These are phyloP conservation scores for Clathrus columnatus DNA, from an alignment of 768 basidiomycete species.

Conservation along the genomic window DNA sequence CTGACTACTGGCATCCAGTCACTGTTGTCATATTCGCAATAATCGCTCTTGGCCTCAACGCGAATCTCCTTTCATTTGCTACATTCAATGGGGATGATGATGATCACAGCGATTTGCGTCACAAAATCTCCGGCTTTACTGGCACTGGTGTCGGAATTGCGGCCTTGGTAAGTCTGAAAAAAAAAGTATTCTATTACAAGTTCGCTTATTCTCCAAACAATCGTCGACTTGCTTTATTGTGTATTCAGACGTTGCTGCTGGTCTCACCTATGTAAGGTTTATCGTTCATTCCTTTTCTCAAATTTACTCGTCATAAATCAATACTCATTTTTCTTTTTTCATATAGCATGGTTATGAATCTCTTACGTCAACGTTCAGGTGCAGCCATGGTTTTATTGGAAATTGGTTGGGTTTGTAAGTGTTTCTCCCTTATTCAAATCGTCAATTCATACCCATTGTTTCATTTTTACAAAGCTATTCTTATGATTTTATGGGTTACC, in stretches of 20 bases:
- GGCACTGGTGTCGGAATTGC: not conserved
- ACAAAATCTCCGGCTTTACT: not conserved
- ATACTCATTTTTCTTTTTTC: not conserved
- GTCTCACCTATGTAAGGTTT: not conserved
- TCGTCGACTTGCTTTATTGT: not conserved
- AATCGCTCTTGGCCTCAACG: constrained; percentile 2
- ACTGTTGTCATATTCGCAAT: not conserved
- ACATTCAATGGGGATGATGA: not conserved
- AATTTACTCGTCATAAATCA: not conserved
- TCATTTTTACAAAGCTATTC: not conserved
- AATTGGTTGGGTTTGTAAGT: constrained; percentile 7
- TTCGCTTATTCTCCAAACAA: too few species aligned
- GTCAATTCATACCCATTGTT: not conserved
- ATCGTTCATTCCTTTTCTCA: not conserved
- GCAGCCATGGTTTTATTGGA: not conserved
- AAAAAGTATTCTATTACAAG: not conserved
- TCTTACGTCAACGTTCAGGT: not conserved
- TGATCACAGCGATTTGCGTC: not conserved
- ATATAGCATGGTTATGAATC: not conserved
- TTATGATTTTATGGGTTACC: constrained; percentile 4
- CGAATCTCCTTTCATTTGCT: not conserved
- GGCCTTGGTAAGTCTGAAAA: not conserved
- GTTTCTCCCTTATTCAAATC: not conserved
- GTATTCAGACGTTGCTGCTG: not conserved
- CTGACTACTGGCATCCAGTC: not conserved